Conservation (phyloP, 2,329 filamentous ascomycete genomes). For the Phyllosticta citribraziliensis region DNA sequence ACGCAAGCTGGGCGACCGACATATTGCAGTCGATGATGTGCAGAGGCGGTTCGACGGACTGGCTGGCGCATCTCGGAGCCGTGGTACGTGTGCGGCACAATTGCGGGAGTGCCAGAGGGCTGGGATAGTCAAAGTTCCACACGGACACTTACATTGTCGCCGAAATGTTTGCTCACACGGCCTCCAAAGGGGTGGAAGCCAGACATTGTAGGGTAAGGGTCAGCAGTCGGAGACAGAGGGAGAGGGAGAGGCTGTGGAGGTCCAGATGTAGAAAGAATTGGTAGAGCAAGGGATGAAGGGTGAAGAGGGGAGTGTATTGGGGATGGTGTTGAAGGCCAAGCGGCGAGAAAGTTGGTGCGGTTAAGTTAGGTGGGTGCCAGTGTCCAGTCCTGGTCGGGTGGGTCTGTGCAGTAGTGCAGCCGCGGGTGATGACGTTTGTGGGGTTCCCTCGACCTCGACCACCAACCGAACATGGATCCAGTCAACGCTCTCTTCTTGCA, state of each 20-base stretch:
- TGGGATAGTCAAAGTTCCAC: not conserved
- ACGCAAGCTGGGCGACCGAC: no score
- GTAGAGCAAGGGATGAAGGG: not conserved
- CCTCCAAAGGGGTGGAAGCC: constrained; percentile 45
- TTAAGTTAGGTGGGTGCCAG: not conserved
- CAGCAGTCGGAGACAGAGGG: not conserved
- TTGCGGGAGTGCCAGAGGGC: not conserved
- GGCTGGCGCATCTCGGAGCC: not conserved
- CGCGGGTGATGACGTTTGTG: not conserved
- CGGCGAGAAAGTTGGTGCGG: not conserved
- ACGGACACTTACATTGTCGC: constrained; percentile 34
- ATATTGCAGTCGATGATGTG: not conserved
- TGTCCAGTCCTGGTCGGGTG: not conserved
- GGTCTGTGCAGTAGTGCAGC: not conserved
- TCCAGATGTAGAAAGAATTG: not conserved
- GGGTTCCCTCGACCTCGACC: not conserved
- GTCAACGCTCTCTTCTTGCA: not conserved
- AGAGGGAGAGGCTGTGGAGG: not conserved
- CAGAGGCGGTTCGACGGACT: not conserved
- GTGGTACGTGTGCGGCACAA: not conserved
- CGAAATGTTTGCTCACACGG: constrained; percentile 41
- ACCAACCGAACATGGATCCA: no score
- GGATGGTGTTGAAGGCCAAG: not conserved
- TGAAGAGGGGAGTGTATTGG: not conserved
- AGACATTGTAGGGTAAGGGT: constrained; percentile 7